Conservation (phyloP, 129 eudicot genomes). For the Artemisia tridentata region DNA sequence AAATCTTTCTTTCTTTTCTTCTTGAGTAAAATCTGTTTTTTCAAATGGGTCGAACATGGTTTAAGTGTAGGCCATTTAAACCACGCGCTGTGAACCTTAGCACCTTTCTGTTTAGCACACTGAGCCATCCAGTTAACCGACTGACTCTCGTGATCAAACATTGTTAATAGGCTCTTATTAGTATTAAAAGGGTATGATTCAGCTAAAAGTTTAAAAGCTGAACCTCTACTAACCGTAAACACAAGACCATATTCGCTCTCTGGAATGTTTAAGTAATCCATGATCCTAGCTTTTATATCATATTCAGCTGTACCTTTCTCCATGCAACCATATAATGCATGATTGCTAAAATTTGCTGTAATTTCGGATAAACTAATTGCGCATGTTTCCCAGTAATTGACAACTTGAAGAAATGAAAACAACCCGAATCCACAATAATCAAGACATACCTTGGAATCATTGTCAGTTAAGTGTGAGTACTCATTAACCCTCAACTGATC, state of each 20-base stretch:
- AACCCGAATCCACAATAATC: constrained; percentile 95
- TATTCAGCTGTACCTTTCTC: constrained; percentile 73
- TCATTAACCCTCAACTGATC: constrained; percentile 79
- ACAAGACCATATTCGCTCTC: constrained; percentile 89
- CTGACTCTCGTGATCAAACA: constrained; percentile 98
- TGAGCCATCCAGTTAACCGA: constrained; percentile 95
- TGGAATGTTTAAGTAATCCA: constrained; percentile 96
- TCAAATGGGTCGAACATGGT: constrained; percentile 86
- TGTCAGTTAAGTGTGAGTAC: constrained; percentile 60
- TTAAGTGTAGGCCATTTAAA: constrained; percentile 96
- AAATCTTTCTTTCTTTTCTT: constrained; percentile 81
- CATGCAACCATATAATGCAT: constrained; percentile 81
- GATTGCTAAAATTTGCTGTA: constrained; percentile 66
- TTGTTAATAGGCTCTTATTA: constrained; percentile 68
- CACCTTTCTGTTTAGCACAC: constrained; percentile 80
- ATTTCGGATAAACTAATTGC: constrained; percentile 78
- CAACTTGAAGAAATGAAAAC: constrained; percentile 80
- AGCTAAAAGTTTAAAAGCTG: constrained; percentile 85
- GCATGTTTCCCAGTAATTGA: constrained; percentile 78
- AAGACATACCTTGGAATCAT: constrained; percentile 85
- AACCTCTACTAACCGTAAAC: constrained; percentile 91
- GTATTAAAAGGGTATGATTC: constrained; percentile 85
- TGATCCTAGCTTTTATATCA: constrained; percentile 74
- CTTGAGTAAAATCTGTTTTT: constrained; percentile 67
- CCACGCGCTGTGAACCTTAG: constrained; percentile 83